A percentile compares a stretch with the other conserved stretches of the same genome.
phyloP scores from a whole-genome alignment of 1,139 yeast genomes.

The Torulaspora globosa region DNA sequence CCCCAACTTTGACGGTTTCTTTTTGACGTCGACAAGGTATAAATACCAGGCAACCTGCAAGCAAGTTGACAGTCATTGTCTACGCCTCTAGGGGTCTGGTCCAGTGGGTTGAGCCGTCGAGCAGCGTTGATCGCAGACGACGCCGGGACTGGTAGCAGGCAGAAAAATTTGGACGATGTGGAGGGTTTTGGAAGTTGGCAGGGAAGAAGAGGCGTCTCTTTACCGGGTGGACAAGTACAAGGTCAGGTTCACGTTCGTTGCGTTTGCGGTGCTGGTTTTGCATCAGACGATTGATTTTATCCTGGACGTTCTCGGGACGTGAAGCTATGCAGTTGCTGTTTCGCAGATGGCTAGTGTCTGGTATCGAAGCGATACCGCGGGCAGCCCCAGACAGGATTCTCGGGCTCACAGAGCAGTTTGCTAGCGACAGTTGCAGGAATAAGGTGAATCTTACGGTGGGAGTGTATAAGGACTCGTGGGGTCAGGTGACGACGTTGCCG shows the following conservation, averaged over 20 bases:
- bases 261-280: slow-evolving; percentile 7
- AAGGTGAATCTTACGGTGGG: slow-evolving; percentile 92
- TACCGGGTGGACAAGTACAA: slow-evolving; percentile 9
- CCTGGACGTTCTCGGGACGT: slow-evolving; percentile 10
- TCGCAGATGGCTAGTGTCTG: slow-evolving; percentile 9
- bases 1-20: neutral
- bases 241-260: slow-evolving; percentile 4
- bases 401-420: slow-evolving; percentile 60
- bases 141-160: neutral
- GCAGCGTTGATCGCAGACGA: neutral
- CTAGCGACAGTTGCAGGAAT: slow-evolving; percentile 49
- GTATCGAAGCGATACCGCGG: slow-evolving; percentile 24
- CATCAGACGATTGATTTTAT: slow-evolving; percentile 8
- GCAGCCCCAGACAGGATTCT: slow-evolving; percentile 74
- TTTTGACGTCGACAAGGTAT: neutral
- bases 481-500: slow-evolving; percentile 86
- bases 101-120: too few relatives aligned
- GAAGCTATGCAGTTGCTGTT: neutral
- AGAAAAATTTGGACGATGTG: slow-evolving; percentile 7
- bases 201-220: slow-evolving; percentile 2
- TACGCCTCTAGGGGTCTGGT: neutral
- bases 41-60: neutral
- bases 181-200: slow-evolving; percentile 2
- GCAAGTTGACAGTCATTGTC: neutral
- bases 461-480: slow-evolving; percentile 80